Evolutionary conservation across 768 basidiomycete genomes (phyloP).

Genomic region (Leccinum uliginosum): DNA sequence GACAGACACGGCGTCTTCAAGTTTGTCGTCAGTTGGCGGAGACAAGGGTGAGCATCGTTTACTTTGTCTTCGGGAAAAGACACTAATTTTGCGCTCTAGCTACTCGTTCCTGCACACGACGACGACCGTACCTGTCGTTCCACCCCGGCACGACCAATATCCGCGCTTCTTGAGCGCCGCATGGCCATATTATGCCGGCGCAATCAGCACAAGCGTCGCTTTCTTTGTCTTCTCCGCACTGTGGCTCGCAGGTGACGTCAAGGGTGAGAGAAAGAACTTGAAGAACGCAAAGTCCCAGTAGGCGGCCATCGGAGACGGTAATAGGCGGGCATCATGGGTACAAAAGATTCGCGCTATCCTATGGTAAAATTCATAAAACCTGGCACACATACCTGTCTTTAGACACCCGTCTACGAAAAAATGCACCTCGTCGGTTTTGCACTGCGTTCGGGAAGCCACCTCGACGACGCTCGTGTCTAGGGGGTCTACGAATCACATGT

Average conservation of each 20-base stretch:
- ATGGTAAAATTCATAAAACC: constrained; percentile 7
- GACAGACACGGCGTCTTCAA: constrained; percentile 99
- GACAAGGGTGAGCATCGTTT: constrained; percentile 63
- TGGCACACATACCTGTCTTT: constrained; percentile 22
- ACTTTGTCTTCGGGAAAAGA: neutral
- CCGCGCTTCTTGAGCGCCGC: constrained; percentile 94
- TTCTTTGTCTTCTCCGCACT: constrained; percentile 84
- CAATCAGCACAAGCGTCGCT: constrained; percentile 80
- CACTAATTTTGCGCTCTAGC: constrained; percentile 34
- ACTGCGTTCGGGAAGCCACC: neutral
- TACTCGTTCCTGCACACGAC: constrained; percentile 71
- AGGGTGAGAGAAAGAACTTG: constrained; percentile 49
- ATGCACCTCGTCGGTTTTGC: constrained; percentile 1
- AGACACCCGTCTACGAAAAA: constrained; percentile 5
- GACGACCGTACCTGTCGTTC: constrained; percentile 82
- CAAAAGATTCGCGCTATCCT: constrained; percentile 6
- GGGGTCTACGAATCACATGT: constrained; percentile 18
- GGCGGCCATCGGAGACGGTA: neutral
- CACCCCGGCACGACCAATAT: constrained; percentile 92
- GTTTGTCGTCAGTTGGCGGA: constrained; percentile 86
- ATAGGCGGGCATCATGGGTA: neutral
- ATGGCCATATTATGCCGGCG: constrained; percentile 92
- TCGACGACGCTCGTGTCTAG: constrained; percentile 10
- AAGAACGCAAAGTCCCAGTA: constrained; percentile 34
- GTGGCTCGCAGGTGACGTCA: constrained; percentile 84